These are phyloP conservation scores for Lichina pygmaea DNA, from an alignment of 495 filamentous ascomycete species.

Conservation along the genomic window DNA sequence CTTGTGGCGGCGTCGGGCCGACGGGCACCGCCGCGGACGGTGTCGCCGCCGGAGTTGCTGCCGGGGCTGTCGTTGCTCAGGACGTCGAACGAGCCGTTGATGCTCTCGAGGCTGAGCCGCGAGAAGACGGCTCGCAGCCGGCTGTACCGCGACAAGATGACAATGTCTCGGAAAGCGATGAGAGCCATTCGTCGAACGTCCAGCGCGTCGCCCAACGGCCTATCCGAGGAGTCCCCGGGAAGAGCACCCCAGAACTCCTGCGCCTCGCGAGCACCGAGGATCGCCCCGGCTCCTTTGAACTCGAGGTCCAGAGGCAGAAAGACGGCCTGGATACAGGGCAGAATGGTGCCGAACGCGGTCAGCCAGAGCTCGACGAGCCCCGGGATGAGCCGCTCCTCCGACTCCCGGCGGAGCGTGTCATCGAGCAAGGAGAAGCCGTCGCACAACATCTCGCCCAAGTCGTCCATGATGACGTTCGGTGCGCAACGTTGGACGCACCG, in stretches of 20 bases:
- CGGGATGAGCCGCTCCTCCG: conserved; percentile 64
- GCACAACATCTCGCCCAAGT: conserved; percentile 49
- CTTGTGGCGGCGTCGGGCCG: conserved; percentile 44
- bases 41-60: conserved; percentile 11
- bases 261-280: conserved; percentile 51
- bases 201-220: conserved; percentile 21
- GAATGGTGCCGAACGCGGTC: conserved; percentile 60
- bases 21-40: neutral
- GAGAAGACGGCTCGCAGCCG: conserved; percentile 75
- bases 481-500: conserved; percentile 42
- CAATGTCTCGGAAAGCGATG: conserved; percentile 65
- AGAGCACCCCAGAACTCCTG: conserved; percentile 68
- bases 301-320: conserved; percentile 88
- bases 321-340: conserved; percentile 89
- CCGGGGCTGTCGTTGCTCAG: conserved; percentile 19
- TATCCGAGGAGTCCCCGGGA: conserved; percentile 8
- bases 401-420: conserved; percentile 42
- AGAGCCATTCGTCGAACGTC: conserved; percentile 77
- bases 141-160: conserved; percentile 68
- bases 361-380: conserved; percentile 84
- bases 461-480: conserved; percentile 45
- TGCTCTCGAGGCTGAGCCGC: conserved; percentile 56
- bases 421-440: conserved; percentile 74
- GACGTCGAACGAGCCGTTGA: conserved; percentile 30
- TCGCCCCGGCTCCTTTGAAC: conserved; percentile 55